Conservation (phyloP, 768 basidiomycete species). For the Astraeus odoratus region DNA sequence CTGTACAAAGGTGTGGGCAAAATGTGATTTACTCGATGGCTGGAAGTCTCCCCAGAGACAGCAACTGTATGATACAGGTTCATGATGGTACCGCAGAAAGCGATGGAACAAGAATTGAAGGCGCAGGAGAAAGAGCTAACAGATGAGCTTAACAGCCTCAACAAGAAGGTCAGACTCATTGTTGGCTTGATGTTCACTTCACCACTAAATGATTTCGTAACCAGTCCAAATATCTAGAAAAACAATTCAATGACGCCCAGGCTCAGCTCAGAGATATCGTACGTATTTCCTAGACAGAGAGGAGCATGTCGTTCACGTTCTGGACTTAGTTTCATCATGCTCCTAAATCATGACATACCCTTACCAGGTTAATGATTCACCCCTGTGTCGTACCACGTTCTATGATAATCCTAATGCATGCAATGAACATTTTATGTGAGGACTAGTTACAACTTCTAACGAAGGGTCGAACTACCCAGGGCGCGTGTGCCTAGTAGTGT, state of each 20-base stretch:
- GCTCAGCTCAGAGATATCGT: slow-evolving; percentile 81
- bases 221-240: slow-evolving; percentile 87
- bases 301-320: slow-evolving; percentile 3
- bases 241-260: slow-evolving; percentile 89
- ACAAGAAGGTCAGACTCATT: slow-evolving; percentile 66
- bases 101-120: slow-evolving; percentile 74
- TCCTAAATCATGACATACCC: slow-evolving; percentile 17
- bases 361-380: too few species aligned
- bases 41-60: not conserved
- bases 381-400: too few species aligned
- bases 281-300: slow-evolving; percentile 17
- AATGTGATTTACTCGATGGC: slow-evolving; percentile 46
- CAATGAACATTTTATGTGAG: too few species aligned
- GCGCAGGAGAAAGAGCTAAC: slow-evolving; percentile 73
- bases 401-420: too few species aligned
- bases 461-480: too few species aligned
- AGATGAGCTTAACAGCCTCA: slow-evolving; percentile 75
- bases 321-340: slow-evolving; percentile 24
- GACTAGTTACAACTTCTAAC: too few species aligned
- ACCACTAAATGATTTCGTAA: not conserved
- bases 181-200: not conserved
- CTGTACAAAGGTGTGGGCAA: slow-evolving; percentile 95
- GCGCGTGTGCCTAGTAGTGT: too few species aligned
- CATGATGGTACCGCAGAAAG: slow-evolving; percentile 72
- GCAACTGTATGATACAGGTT: slow-evolving; percentile 51